Conservation (phyloP, 2,329 filamentous ascomycete species). For the Pezicula neosporulosa region DNA sequence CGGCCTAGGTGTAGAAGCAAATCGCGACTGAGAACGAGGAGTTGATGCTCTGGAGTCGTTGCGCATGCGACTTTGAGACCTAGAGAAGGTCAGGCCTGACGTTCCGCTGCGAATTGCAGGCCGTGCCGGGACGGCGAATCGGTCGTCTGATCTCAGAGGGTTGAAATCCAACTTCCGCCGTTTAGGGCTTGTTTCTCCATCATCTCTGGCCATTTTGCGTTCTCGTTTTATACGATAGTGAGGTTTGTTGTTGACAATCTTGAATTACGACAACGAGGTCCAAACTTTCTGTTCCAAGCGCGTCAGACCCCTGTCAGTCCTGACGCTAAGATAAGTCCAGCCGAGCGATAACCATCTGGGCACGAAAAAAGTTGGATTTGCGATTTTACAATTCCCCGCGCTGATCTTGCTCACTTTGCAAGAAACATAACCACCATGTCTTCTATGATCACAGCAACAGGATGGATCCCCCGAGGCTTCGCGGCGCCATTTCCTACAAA, state of each 20-base stretch:
- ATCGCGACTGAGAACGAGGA: slow-evolving; percentile 27
- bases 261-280: neutral
- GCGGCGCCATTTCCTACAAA: slow-evolving; percentile 55
- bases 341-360: slow-evolving; percentile 1
- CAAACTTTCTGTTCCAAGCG: neutral
- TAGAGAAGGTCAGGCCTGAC: slow-evolving; percentile 32
- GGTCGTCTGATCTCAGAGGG: slow-evolving; percentile 48
- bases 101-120: slow-evolving; percentile 17
- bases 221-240: neutral
- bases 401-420: neutral
- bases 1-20: slow-evolving; percentile 27
- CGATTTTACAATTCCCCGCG: neutral
- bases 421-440: slow-evolving; percentile 14
- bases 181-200: slow-evolving; percentile 50
- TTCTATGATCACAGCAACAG: slow-evolving; percentile 55
- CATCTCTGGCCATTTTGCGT: slow-evolving; percentile 34
- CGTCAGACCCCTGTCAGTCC: neutral
- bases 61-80: slow-evolving; percentile 31
- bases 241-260: neutral
- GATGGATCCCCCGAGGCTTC: slow-evolving; percentile 57
- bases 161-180: slow-evolving; percentile 63
- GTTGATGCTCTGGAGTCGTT: slow-evolving; percentile 27
- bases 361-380: slow-evolving; percentile 8
- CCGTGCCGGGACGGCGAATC: slow-evolving; percentile 40
- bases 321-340: slow-evolving; percentile 8